phyloP scores from a whole-genome alignment of 176 grass and related monocot species.

The Tillandsia fasciculata region DNA sequence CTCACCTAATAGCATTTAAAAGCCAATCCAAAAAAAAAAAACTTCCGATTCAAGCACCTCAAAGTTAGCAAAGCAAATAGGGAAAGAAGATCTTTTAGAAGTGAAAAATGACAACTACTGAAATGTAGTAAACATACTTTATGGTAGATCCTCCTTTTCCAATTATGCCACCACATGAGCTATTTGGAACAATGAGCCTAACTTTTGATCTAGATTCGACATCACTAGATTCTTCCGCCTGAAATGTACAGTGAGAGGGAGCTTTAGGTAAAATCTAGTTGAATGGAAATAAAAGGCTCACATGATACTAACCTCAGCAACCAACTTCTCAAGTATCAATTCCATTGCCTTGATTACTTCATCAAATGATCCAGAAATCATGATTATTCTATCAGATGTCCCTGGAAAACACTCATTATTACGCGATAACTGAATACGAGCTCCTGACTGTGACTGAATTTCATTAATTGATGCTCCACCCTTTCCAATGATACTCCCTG shows the following conservation, averaged over 20 bases:
- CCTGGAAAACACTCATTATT: constrained; percentile 91
- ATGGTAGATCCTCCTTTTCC: constrained; percentile 97
- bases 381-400: constrained; percentile 90
- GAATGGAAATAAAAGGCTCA: neutral
- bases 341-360: constrained; percentile 92
- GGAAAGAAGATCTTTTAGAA: too few relatives aligned
- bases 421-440: constrained; percentile 90
- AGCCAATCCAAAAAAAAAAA: too few relatives aligned
- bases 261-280: neutral
- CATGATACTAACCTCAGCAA: constrained; percentile 46
- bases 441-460: constrained; percentile 81
- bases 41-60: too few relatives aligned
- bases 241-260: constrained; percentile 7
- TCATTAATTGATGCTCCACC: constrained; percentile 95
- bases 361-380: constrained; percentile 81
- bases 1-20: too few relatives aligned
- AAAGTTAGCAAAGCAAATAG: constrained; percentile 6
- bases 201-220: constrained; percentile 79
- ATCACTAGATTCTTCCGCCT: constrained; percentile 82
- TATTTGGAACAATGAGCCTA: constrained; percentile 88
- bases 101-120: too few relatives aligned
- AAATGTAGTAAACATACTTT: constrained; percentile 46
- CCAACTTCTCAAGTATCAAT: constrained; percentile 82
- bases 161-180: constrained; percentile 94
- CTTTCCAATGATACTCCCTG: constrained; percentile 95